Base-by-base conservation (phyloP, 1,284 basidiomycete species). In the Heterobasidion occidentale region DNA sequence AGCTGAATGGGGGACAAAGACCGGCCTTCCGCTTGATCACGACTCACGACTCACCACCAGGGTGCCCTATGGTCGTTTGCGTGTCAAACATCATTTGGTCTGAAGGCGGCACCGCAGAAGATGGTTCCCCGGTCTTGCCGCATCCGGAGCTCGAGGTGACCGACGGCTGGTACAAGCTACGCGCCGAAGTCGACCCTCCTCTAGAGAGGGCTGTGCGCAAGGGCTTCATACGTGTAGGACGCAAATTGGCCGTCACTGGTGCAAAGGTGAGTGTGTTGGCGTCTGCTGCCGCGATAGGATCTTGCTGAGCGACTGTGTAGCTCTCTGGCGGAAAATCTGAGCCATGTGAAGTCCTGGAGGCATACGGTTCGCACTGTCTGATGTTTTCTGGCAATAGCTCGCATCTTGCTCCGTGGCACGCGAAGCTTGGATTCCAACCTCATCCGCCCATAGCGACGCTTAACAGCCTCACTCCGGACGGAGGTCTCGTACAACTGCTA, bases 81-180 rank as follows among this genome's bases (percentile, higher is more conserved):
- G 79, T 99, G 1, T 89, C 91, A 0, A 77, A 80, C 36, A 83
- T 98, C 38, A 72, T 74, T 9, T 84, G 78, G 74, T 74, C 77
- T 1, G 67, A 71, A 11, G 63, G 63, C 36, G 67, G 64, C 2
- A 56, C 68, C 3, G 68, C 73, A 34, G 75, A 80, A 0, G 73
- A 80, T 17, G 75, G 73, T 2, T 56, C 68, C 15, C 62, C 68
- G 1, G 63, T 72, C 15, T 70, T 71, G 35, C 65, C 74, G 27
- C 65, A 75, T 60, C 78, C 83, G 20, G 77, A 85, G 58, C 71
- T 95, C 7, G 94, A 97, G 69, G 74, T 99, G 12, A 94, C 93
- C 0, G 97, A 99, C 66, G 96, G 96, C 9, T 99, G 96, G 97
- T 99, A 99, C 65, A 76, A 84, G 36, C 78, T 99, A 12, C 81